Conservation (phyloP, 345 rosid species). For the Streptanthus diversifolius region DNA sequence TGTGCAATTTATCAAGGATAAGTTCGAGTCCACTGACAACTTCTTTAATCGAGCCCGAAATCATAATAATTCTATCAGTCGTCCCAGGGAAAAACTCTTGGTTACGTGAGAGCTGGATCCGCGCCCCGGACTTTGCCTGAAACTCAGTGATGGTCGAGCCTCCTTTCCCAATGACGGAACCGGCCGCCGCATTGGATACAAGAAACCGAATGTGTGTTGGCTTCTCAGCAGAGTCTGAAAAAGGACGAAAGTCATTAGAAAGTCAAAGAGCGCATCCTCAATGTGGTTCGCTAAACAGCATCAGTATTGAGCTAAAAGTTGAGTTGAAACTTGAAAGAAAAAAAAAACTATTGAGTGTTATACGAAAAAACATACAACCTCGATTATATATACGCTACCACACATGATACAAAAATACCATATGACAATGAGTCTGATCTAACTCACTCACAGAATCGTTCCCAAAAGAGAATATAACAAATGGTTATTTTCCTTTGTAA, state of each 20-base stretch:
- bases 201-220: conserved; percentile 78
- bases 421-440: background rate
- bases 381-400: background rate
- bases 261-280: background rate
- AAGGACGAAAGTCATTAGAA: background rate
- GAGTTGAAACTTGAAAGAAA: background rate
- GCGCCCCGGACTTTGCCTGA: conserved; percentile 90
- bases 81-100: conserved; percentile 95
- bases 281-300: background rate
- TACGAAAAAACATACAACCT: background rate
- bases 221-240: conserved; percentile 71
- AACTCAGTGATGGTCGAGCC: conserved; percentile 96
- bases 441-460: background rate
- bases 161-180: conserved; percentile 98
- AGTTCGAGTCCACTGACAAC: conserved; percentile 78
- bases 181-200: conserved; percentile 97
- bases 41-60: conserved; percentile 78
- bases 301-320: background rate
- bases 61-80: conserved; percentile 84
- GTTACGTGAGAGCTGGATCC: conserved; percentile 93
- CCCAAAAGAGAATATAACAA: background rate
- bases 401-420: background rate
- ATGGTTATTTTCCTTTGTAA: too few relatives aligned
- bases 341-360: background rate
- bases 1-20: conserved; percentile 72